Conservation (phyloP, 2,329 filamentous ascomycete genomes). For the Talaromyces pinophilus region DNA sequence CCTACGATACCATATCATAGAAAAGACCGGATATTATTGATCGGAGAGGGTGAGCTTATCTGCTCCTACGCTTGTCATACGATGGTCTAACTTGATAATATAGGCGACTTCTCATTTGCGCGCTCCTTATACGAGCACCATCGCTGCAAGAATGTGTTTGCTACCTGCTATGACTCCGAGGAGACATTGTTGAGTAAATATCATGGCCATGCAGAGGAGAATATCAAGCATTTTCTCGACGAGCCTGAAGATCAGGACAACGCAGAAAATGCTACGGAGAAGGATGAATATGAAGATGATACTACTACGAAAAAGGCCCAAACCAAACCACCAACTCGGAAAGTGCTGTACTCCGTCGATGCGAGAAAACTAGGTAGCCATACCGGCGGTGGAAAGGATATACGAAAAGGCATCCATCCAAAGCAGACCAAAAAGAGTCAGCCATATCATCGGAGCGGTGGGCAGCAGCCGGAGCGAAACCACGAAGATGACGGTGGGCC, state of each 20-base stretch:
- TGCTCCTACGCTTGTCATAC: not conserved
- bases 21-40: conserved; percentile 45
- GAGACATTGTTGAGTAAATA: conserved; percentile 67
- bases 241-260: conserved; percentile 18
- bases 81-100: conserved; percentile 1
- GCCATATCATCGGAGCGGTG: not conserved
- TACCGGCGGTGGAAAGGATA: conserved; percentile 43
- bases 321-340: conserved; percentile 25
- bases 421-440: conserved; percentile 33
- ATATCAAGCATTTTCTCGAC: conserved; percentile 52
- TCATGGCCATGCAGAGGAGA: conserved; percentile 62
- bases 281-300: conserved; percentile 22
- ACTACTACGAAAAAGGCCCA: conserved; percentile 21
- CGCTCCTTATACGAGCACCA: conserved; percentile 46
- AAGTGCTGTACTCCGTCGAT: conserved; percentile 47
- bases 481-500: conserved; percentile 33
- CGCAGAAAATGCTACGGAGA: conserved; percentile 3
- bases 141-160: conserved; percentile 43
- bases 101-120: conserved; percentile 53
- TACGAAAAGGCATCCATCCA: conserved; percentile 45
- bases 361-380: conserved; percentile 44
- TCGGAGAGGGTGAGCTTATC: conserved; percentile 46
- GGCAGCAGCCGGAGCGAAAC: not conserved
- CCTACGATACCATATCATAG: conserved; percentile 45
- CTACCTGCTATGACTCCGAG: conserved; percentile 50